Evolutionary conservation across 129 eudicot genomes (phyloP), one percentile per base, ranked within the genome.

Genomic region (Daucus carota): DNA sequence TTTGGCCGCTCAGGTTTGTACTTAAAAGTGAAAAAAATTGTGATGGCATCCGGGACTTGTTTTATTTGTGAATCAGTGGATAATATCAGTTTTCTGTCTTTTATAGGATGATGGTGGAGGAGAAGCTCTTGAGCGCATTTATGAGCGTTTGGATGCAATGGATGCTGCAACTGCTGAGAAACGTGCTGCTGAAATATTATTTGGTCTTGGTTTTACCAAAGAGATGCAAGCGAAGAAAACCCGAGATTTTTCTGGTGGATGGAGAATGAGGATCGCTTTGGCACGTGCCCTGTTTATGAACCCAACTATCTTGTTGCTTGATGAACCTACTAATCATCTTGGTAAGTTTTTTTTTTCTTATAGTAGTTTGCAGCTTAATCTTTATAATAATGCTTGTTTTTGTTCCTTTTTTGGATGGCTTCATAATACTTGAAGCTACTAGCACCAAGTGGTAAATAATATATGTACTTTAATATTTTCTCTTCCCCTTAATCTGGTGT

Each of bases 191-290:
- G 98, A 93, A 84, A 93, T 93, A 72, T 75, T 93, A 48, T 87
- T 76, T 69, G 98, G 98, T 83, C 92, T 93, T 57, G 98, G 98
- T 32, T 93, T 93, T 47, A 80, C 74, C 83, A 93, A 88, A 76
- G 43, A 76, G 73, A 91, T 93, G 98, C 98, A 93, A 77, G 90
- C 62, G 36, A 86, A 93, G 90, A 93, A 93, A 78, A 90, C 98
- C 20, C 85, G 91, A 5, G 98, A 93, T 75, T 93, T 93, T 65
- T 93, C 98, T 59, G 98, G 98, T 84, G 98, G 98, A 16, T 93
- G 98, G 98, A 93, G 98, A 46, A 93, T 93, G 98, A 87, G 98
- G 77, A 93, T 93, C 71, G 98, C 98, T 82, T 75, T 93, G 47
- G 98, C 98, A 3, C 81, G 98, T 66, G 96, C 98, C 26, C 81